Conservation (phyloP, 2,329 filamentous ascomycete species). For the Apiospora malaysiana region DNA sequence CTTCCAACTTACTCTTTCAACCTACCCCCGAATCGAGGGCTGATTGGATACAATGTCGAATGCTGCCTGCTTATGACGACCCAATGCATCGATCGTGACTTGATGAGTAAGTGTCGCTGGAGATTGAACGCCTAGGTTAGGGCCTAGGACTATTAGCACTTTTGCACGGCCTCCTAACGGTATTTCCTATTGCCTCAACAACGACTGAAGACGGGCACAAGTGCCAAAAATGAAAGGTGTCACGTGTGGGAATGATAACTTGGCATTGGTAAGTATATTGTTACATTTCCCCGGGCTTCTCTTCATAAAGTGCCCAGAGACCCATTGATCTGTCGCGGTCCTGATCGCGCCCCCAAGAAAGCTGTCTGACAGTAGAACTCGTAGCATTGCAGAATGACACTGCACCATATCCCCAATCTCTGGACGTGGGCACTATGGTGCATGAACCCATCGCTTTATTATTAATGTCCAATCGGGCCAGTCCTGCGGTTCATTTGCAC, state of each 20-base stretch:
- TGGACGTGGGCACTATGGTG: constrained; percentile 1
- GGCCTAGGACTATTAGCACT: not conserved
- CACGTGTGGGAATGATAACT: not conserved
- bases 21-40: not conserved
- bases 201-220: not conserved
- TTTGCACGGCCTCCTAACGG: not conserved
- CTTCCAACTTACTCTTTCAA: not conserved
- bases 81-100: not conserved
- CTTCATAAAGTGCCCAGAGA: not conserved
- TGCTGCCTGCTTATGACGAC: not conserved
- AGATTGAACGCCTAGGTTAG: not conserved
- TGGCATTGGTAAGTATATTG: not conserved
- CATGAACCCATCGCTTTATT: not conserved
- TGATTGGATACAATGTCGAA: not conserved
- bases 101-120: not conserved
- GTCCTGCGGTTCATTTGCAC: not conserved
- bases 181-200: too few relatives aligned
- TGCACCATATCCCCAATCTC: not conserved
- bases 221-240: not conserved
- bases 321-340: not conserved
- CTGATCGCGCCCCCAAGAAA: not conserved
- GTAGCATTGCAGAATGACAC: constrained; percentile 11
- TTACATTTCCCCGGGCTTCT: not conserved
- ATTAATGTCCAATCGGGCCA: not conserved
- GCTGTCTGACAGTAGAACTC: not conserved